Conservation (phyloP, 1,139 yeast genomes). For the Wickerhamomyces sp. region DNA sequence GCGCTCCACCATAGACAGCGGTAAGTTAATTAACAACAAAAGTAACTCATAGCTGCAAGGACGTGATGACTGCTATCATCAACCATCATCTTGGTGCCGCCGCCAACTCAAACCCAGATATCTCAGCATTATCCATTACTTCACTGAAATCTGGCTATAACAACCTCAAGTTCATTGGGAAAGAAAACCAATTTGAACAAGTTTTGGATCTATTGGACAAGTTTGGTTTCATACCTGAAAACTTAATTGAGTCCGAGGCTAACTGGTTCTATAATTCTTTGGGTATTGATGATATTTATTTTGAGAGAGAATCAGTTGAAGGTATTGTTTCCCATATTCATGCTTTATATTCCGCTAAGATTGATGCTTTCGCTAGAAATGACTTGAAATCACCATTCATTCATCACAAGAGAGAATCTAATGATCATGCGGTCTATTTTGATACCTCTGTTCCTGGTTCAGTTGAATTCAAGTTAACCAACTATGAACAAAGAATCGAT, state of each 20-base stretch:
- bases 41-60: neutral
- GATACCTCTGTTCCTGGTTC: constrained; percentile 47
- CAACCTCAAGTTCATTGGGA: constrained; percentile 72
- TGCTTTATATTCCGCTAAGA: constrained; percentile 87
- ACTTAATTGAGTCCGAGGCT: constrained; percentile 79
- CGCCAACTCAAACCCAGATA: constrained; percentile 26
- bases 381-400: constrained; percentile 51
- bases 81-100: constrained; percentile 3
- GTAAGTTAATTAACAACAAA: neutral
- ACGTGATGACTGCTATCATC: constrained; percentile 1
- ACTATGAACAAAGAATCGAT: constrained; percentile 69
- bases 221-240: constrained; percentile 86
- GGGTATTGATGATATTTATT: constrained; percentile 90
- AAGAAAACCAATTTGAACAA: constrained; percentile 72
- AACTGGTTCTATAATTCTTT: constrained; percentile 84
- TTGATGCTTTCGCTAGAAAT: constrained; percentile 73
- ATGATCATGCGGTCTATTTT: constrained; percentile 88
- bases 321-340: constrained; percentile 80
- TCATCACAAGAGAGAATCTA: constrained; percentile 65
- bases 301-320: constrained; percentile 77
- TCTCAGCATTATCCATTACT: constrained; percentile 33
- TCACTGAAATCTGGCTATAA: constrained; percentile 56
- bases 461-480: constrained; percentile 33
- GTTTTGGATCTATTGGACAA: constrained; percentile 80
- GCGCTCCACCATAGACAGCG: neutral